Conservation (phyloP, 352 stramenopile species). For the Globisporangium irregulare region DNA sequence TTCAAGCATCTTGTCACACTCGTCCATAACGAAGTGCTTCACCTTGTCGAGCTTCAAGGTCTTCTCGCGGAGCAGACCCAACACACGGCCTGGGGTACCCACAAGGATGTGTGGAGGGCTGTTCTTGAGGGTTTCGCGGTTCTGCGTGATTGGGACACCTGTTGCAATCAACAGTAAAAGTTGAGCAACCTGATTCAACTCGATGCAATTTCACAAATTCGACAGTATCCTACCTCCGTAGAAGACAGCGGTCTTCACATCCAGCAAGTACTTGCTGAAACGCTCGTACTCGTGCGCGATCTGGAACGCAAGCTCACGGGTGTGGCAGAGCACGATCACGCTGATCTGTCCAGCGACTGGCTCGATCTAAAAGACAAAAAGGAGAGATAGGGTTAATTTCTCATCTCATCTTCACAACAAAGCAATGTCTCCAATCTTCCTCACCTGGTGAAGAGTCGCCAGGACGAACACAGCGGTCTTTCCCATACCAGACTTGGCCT, state of each 20-base stretch:
- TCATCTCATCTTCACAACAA: background rate
- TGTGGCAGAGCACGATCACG: constrained; percentile 99
- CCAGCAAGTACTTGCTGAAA: constrained; percentile 98
- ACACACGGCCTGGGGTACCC: constrained; percentile 96
- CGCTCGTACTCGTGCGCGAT: constrained; percentile 99
- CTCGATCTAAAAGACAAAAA: constrained; percentile 59
- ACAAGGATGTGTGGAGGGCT: constrained; percentile 96
- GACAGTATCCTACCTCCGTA: constrained; percentile 74
- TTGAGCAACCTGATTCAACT: background rate
- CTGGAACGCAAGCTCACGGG: constrained; percentile 99
- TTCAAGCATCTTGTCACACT: constrained; percentile 99
- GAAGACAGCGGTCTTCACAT: constrained; percentile 97
- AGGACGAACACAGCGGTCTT: constrained; percentile 99
- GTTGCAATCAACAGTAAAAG: background rate
- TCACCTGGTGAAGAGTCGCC: constrained; percentile 98
- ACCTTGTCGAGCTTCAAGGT: constrained; percentile 98
- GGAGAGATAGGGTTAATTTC: constrained; percentile 6
- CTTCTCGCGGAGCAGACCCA: constrained; percentile 91
- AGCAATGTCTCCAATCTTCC: background rate
- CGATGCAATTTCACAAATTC: background rate
- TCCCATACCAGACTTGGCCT: constrained; percentile 99
- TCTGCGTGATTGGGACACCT: constrained; percentile 91
- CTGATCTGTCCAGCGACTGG: constrained; percentile 91
- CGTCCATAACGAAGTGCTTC: constrained; percentile 99
- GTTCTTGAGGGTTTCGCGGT: constrained; percentile 97